Conservation (phyloP, 352 stramenopile species). For the Globisporangium carolinianum region DNA sequence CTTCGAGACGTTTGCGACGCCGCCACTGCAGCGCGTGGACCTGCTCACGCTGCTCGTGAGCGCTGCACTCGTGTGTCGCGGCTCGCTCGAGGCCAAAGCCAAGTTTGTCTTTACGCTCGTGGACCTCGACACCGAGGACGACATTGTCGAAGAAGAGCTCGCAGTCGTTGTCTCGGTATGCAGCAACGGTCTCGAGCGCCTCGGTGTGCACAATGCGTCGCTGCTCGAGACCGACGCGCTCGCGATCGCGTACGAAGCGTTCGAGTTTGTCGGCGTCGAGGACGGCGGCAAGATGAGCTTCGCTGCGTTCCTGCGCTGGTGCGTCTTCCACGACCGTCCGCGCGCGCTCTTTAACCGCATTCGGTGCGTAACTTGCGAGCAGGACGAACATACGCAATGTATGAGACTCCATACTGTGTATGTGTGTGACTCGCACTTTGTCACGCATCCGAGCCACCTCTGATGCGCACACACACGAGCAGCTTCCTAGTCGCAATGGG, state of each 20-base stretch:
- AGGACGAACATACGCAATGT: too few species aligned
- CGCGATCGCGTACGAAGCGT: constrained; percentile 58
- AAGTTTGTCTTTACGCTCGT: constrained; percentile 60
- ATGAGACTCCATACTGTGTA: background rate
- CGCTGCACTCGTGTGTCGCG: constrained; percentile 35
- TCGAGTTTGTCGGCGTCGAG: constrained; percentile 51
- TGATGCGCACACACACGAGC: background rate
- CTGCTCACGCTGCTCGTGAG: constrained; percentile 48
- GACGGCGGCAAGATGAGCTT: constrained; percentile 71
- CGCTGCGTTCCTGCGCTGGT: constrained; percentile 53
- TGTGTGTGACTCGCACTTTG: background rate
- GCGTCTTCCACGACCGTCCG: constrained; percentile 55
- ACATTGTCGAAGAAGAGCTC: constrained; percentile 65
- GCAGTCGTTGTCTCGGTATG: constrained; percentile 54
- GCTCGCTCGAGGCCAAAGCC: constrained; percentile 40
- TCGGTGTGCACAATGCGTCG: constrained; percentile 20
- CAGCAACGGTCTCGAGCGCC: constrained; percentile 29
- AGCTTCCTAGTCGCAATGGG: constrained; percentile 46
- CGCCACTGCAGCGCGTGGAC: constrained; percentile 25
- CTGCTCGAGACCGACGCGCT: constrained; percentile 41
- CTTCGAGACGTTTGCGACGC: constrained; percentile 29
- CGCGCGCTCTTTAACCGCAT: constrained; percentile 45
- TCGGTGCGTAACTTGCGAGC: constrained; percentile 15
- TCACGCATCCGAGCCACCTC: background rate
- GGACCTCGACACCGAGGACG: constrained; percentile 69